Conservation (phyloP, 306 rosid species). For the Vicia faba region DNA sequence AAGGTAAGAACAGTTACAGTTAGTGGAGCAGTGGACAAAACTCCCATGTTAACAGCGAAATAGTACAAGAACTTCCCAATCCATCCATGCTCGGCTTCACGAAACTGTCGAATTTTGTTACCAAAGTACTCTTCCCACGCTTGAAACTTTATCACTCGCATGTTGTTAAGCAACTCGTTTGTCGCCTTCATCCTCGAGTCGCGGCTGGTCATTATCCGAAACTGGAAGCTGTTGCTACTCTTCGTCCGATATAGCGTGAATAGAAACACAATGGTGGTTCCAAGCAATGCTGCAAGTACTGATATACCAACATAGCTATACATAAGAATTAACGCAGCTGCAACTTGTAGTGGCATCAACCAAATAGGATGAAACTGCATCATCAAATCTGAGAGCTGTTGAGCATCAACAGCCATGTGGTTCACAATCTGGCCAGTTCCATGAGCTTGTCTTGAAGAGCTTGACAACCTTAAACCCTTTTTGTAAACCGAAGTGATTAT, state of each 20-base stretch:
- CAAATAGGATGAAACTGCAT: slow-evolving; percentile 72
- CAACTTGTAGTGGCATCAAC: slow-evolving; percentile 79
- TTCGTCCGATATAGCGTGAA: slow-evolving; percentile 52
- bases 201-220: slow-evolving; percentile 65
- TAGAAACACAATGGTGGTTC: slow-evolving; percentile 43
- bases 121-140: slow-evolving; percentile 89
- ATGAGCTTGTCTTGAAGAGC: slow-evolving; percentile 74
- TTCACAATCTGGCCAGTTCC: slow-evolving; percentile 89
- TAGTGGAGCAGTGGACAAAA: slow-evolving; percentile 58
- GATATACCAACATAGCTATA: slow-evolving; percentile 58
- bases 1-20: slow-evolving; percentile 64
- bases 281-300: slow-evolving; percentile 52
- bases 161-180: slow-evolving; percentile 74
- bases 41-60: slow-evolving; percentile 48
- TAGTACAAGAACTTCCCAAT: slow-evolving; percentile 76
- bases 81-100: slow-evolving; percentile 70
- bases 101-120: slow-evolving; percentile 56
- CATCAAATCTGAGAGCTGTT: slow-evolving; percentile 81
- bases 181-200: slow-evolving; percentile 87
- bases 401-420: slow-evolving; percentile 91
- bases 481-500: slow-evolving; percentile 70
- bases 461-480: slow-evolving; percentile 70
- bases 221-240: slow-evolving; percentile 61
- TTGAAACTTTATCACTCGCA: slow-evolving; percentile 87
- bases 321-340: slow-evolving; percentile 57